phyloP scores from a whole-genome alignment of 2,329 filamentous ascomycete genomes.

The Pyrenochaeta sp. region DNA sequence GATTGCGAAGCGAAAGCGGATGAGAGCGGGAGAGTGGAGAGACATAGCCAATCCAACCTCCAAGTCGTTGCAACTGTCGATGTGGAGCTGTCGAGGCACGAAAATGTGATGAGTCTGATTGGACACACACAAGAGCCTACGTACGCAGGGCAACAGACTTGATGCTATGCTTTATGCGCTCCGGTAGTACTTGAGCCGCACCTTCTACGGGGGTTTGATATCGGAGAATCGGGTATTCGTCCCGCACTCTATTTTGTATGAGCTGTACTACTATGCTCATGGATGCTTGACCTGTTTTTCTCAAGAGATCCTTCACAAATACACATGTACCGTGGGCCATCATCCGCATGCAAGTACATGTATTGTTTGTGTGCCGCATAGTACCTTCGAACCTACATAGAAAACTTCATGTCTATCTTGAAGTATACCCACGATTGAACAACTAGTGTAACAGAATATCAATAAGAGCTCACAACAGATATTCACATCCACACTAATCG shows the following conservation, averaged over 20 bases:
- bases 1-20: neutral
- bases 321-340: neutral
- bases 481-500: neutral
- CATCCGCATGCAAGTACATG: no score
- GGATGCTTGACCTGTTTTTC: constrained; percentile 6
- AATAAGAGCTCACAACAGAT: constrained; percentile 6
- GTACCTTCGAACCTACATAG: neutral
- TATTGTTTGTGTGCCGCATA: no score
- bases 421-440: neutral
- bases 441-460: neutral
- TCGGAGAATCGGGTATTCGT: constrained; percentile 21
- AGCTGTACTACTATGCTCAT: constrained; percentile 12
- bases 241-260: constrained; percentile 13
- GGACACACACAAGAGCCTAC: constrained; percentile 1
- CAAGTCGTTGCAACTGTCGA: neutral
- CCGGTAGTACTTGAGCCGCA: constrained; percentile 20
- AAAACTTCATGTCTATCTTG: neutral
- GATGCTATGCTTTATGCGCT: constrained; percentile 17
- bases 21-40: neutral
- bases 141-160: constrained; percentile 2
- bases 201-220: constrained; percentile 7
- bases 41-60: neutral
- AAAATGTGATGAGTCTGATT: neutral
- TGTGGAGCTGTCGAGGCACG: neutral
- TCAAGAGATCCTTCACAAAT: neutral